phyloP scores from a whole-genome alignment of 495 filamentous ascomycete species.

The Daldinia bambusicola region DNA sequence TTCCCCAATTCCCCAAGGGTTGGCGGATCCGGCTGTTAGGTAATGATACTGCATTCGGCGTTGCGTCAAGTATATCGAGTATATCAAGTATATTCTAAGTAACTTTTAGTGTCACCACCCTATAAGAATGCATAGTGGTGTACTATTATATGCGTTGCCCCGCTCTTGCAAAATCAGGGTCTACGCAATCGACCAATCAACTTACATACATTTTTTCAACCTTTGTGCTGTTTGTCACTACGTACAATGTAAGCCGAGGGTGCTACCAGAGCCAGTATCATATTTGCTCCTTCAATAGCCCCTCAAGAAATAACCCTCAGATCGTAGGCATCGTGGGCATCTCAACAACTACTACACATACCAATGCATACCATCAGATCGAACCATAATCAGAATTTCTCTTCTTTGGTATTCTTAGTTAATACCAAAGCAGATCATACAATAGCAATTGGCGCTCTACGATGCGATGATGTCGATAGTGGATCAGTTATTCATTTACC shows the following conservation, averaged over 20 bases:
- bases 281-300: neutral
- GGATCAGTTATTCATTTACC: neutral
- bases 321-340: neutral
- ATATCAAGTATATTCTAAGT: no score
- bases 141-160: neutral
- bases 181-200: constrained; percentile 27
- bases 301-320: neutral
- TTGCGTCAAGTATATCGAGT: no score
- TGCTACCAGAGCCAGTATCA: constrained; percentile 1
- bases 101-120: neutral
- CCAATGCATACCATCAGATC: neutral
- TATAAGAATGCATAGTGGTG: constrained; percentile 7
- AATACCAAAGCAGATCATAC: neutral
- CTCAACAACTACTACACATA: neutral
- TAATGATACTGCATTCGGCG: neutral
- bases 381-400: no score
- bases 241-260: neutral
- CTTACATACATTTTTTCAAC: constrained; percentile 21
- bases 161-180: constrained; percentile 16
- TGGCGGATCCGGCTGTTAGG: no score
- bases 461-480: constrained; percentile 3
- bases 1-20: neutral
- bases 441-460: neutral
- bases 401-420: neutral
- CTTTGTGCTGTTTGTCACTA: constrained; percentile 12